Conservation (phyloP, 225 moss, liverwort and hornwort species). For the Thuidium tamariscinum region DNA sequence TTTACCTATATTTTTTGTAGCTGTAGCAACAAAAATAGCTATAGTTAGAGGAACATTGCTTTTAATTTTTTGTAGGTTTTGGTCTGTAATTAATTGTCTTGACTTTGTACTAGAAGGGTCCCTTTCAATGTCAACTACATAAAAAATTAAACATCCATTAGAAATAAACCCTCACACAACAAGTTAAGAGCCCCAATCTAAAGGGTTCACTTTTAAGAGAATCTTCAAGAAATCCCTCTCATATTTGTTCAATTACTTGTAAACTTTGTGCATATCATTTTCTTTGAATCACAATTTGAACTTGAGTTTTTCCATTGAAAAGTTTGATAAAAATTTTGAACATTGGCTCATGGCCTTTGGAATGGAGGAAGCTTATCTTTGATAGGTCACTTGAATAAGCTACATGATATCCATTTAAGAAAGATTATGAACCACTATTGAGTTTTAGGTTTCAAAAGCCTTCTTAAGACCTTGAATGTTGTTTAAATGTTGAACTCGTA, state of each 20-base stretch:
- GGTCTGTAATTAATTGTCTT: slow-evolving; percentile 18
- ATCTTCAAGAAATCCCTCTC: background rate
- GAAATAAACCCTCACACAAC: background rate
- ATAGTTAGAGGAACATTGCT: slow-evolving; percentile 27
- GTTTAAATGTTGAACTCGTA: background rate
- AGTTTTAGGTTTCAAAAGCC: accelerated
- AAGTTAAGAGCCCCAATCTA: accelerated
- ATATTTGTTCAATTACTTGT: background rate
- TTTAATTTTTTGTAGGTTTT: slow-evolving; percentile 1
- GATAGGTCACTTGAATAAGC: background rate
- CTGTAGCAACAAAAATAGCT: slow-evolving; percentile 23
- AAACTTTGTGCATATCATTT: background rate
- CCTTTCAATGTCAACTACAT: slow-evolving; percentile 16
- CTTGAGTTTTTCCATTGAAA: background rate
- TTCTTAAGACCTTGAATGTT: too few species aligned
- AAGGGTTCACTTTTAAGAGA: accelerated
- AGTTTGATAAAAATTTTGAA: background rate
- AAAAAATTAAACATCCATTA: background rate
- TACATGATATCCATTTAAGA: background rate
- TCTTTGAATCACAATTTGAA: background rate
- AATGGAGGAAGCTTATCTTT: accelerated
- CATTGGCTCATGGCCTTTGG: background rate
- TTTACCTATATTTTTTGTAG: slow-evolving; percentile 40
- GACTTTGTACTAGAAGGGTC: slow-evolving; percentile 4
- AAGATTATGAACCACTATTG: background rate